Base-by-base conservation (phyloP, 331 rosid species). In the Acacia pycnantha region DNA sequence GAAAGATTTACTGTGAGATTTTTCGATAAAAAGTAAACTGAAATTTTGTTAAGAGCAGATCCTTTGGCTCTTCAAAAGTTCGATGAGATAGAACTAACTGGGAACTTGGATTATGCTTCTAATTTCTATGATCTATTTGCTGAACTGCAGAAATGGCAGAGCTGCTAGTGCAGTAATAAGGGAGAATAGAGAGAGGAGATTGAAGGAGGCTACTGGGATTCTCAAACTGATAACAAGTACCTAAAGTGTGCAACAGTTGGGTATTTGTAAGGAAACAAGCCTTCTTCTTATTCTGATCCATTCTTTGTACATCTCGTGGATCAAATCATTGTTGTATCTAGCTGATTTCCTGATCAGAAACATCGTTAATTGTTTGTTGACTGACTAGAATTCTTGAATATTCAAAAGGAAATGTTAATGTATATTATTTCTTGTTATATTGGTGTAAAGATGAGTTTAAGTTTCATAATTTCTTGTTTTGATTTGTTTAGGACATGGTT, bases 161-260 rank as follows among this genome's bases (percentile, higher is more conserved):
- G 81, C 78, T 78, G 74, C 83, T 16, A 72, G 27, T 79, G 50
- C 84, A 15, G 74, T 73, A 79, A 83, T 81, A 68, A 89, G 86
- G 85, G 93, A 93, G 41, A 83, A 82, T 73, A 74, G 73, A 15
- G 98, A 93, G 74, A 90, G 90, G 83, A 83, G 97, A 83, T 72
- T 93, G 68, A 91, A 74, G 84, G 98, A 91, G 73, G 98, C 96
- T 80, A 73, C 86, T 81, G 90, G 84, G 68, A 88, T 95, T 81
- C 82, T 90, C 13, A 93, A 85, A 83, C 80, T 88, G 84, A 79
- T 88, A 81, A 80, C 84, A 19, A 64, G 48, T 24, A 65, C 79
- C 61, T 87, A 74, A 76, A 35, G 33, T 62, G 54, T 22, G 73
- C 61, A 27, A 65, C 29, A 44, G 68, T 47, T 61, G 48, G 44